phyloP scores from a whole-genome alignment of 805 yeast species.

The Candida qinlingensis region DNA sequence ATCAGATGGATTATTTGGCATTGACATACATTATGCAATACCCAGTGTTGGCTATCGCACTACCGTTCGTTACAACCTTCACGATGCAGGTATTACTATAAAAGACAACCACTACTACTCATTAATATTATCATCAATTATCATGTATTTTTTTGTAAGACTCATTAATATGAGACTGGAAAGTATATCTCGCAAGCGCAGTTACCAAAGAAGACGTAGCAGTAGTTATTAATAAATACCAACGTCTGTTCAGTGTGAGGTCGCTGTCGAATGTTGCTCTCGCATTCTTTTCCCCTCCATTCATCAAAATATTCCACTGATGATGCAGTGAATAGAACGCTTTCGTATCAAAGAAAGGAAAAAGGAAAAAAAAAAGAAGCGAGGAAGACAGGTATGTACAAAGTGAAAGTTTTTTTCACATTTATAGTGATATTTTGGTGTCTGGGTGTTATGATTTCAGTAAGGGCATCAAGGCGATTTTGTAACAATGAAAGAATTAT shows the following conservation, averaged over 20 bases:
- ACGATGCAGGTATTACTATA: constrained; percentile 10
- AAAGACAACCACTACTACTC: background rate
- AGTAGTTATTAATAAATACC: background rate
- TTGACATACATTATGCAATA: constrained; percentile 22
- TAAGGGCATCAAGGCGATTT: background rate
- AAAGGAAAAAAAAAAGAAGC: constrained; percentile 5
- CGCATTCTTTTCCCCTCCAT: constrained; percentile 42
- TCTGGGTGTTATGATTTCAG: background rate
- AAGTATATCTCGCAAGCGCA: constrained; percentile 34
- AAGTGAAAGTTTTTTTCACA: background rate
- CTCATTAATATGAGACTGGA: background rate
- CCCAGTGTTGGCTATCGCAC: constrained; percentile 18
- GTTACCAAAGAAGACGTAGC: constrained; percentile 30
- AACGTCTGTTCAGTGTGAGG: constrained; percentile 32
- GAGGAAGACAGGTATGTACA: background rate
- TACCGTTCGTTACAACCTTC: constrained; percentile 22
- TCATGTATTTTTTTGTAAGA: too few relatives aligned
- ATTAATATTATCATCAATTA: background rate
- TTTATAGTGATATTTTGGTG: background rate
- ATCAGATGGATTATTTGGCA: constrained; percentile 23
- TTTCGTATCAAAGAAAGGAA: constrained; percentile 32
- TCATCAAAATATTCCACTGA: constrained; percentile 28
- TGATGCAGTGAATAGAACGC: constrained; percentile 43
- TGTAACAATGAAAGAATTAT: background rate
- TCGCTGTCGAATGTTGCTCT: constrained; percentile 31